Base-by-base conservation (phyloP, 2,329 filamentous ascomycete species). In the Aureobasidium sp. region DNA sequence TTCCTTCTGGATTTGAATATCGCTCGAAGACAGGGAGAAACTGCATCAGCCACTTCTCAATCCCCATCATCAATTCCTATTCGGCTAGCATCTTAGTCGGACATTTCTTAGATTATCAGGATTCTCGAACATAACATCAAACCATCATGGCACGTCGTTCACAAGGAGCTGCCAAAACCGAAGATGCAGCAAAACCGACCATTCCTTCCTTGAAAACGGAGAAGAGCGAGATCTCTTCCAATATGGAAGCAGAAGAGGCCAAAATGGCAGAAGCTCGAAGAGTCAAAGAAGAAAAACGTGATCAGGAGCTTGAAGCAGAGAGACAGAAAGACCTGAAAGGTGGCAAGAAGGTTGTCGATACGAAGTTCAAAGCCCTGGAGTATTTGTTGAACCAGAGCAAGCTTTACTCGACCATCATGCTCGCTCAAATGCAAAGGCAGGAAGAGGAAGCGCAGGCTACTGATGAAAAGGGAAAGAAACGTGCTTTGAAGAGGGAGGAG, bases 311-410 rank as follows among this genome's bases (percentile, higher is more conserved):
- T 62, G 76, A 75, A 58, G 74, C 74, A 42, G 73, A 79, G 65
- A 73, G 78, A 25, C 72, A 77, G 63, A 75, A 77, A 50, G 79
- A 80, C 50, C 66, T 79, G 25, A 73, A 76, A 54, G 77, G 74
- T 44, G 79, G 78, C 15, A 70, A 71, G 37, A 73, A 77, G 49
- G 72, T 75, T 5, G 68, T 81, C 42, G 79, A 81, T 63, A 73
- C 75, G 44, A 81, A 81, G 64, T 81, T 78, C 69, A 79, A 81
- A 68, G 78, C 79, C 61, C 67, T 81, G 63, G 78, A 81, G 66
- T 80, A 79, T 64, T 66, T 81, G 63, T 75, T 81, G 67, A 80
- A 77, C 62, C 79, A 81, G 68, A 80, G 77, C 70, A 80, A 80
- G 71, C 70, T 81, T 21, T 81, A 80, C 61, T 78, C 77, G 39